Evolutionary conservation across 768 basidiomycete genomes (phyloP), one percentile per base, ranked within the genome.

Genomic region (Suillus placidus): DNA sequence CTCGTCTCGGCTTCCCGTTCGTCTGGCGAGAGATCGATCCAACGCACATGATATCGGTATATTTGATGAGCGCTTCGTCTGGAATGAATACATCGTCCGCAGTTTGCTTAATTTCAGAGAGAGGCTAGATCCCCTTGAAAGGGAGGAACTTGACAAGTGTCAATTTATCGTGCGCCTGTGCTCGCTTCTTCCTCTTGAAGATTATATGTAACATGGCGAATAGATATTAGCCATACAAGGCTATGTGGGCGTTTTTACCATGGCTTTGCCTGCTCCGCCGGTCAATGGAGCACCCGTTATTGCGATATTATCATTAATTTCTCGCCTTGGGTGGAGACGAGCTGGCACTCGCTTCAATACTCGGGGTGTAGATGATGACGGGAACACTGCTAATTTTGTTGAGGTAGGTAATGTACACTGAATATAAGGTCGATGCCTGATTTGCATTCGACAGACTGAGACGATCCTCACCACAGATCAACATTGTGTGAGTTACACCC

Each of bases 331-430:
- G 12, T 96, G 93, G 90, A 96, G 94, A 79, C 85, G 97, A 69
- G 96, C 97, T 32, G 97, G 97, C 4, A 98, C 97, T 23, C 87
- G 97, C 45, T 99, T 99, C 81, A 98, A 97, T 75, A 95, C 95
- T 14, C 86, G 97, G 65, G 97, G 97, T 2, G 92, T 99, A 12
- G 96, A 98, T 73, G 96, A 97, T 74, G 93, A 95, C 68, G 95
- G 96, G 43, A 89, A 95, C 73, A 91, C 90, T 37, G 97, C 97
- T 38, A 98, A 98, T 73, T 98, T 97, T 77, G 97, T 97, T 8
- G 97, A 99, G 86, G 94, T 89, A 70, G 62, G 85, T 71, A 30
- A 60, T 32, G 40, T 32, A 30, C 6, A 58, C 6, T 18, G 40
- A 8, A 13, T 20, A 42, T 62, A 34, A 65, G 68, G 67, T 67